Conservation (phyloP, 1,139 yeast genomes). For the Taphrina communis region DNA sequence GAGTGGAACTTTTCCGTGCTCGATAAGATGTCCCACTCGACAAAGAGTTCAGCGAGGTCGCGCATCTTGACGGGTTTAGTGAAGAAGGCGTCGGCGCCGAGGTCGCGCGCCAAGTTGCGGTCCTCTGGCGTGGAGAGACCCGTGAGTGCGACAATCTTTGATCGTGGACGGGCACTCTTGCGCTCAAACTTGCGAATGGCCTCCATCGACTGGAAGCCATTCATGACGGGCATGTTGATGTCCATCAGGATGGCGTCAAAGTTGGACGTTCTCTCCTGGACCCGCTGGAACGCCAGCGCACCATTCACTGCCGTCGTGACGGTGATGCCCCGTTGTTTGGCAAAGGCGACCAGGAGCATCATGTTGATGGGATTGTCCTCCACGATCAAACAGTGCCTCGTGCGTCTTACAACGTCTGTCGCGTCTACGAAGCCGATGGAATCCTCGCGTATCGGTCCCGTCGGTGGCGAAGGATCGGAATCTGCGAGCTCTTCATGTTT, state of each 20-base stretch:
- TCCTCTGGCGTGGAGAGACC: slow-evolving; percentile 95
- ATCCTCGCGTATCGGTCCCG: neutral
- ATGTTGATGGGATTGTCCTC: slow-evolving; percentile 39
- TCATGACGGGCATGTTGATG: slow-evolving; percentile 95
- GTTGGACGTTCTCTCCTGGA: slow-evolving; percentile 53
- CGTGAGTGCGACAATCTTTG: slow-evolving; percentile 86
- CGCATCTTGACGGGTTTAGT: slow-evolving; percentile 73
- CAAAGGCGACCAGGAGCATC: slow-evolving; percentile 32
- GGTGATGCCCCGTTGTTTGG: slow-evolving; percentile 4
- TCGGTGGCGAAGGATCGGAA: neutral
- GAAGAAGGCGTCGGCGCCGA: slow-evolving; percentile 89
- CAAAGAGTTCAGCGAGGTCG: slow-evolving; percentile 10
- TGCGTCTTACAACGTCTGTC: neutral
- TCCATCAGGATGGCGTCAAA: slow-evolving; percentile 84
- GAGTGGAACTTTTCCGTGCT: neutral
- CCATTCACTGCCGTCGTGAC: slow-evolving; percentile 32
- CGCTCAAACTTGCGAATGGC: slow-evolving; percentile 86
- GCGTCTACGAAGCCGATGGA: neutral
- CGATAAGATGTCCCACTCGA: slow-evolving; percentile 15
- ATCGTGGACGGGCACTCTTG: slow-evolving; percentile 72
- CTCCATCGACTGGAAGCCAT: slow-evolving; percentile 89
- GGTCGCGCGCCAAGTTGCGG: slow-evolving; percentile 79
- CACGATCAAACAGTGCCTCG: slow-evolving; percentile 22
- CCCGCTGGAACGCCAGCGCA: slow-evolving; percentile 15
- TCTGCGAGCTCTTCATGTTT: neutral